Evolutionary conservation across 352 stramenopile species (phyloP), one percentile per base, ranked within the genome.

Genomic region (Sclerospora graminicola): DNA sequence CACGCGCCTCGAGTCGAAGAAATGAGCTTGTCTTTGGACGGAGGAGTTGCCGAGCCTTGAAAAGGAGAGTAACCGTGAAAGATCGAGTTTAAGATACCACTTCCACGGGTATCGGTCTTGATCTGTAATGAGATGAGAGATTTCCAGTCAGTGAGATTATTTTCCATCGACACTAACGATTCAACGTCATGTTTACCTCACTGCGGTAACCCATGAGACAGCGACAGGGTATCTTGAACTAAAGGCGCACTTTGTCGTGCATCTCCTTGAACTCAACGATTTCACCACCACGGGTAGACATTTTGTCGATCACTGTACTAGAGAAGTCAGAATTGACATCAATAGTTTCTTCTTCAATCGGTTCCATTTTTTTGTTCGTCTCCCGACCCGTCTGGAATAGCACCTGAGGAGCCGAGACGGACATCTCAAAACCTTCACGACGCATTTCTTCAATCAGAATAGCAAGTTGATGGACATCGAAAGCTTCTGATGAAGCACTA

Each of bases 371-470:
- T 41, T 89, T 62, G 31, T 90, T 94, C 32, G 88, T 95, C 24
- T 94, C 82, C 5, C 70, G 57, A 51, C 76, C 83, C 8, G 58
- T 84, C 46, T 88, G 84, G 47, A 96, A 97, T 11, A 99, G 66
- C 42, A 98, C 96, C 42, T 93, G 84, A 11, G 96, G 96, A 27
- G 95, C 95, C 15, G 90, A 98, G 35, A 99, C 94, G 31, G 89
- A 95, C 65, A 99, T 93, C 72, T 99, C 96, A 44, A 96, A 99
- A 8, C 96, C 96, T 65, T 99, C 95, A 31, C 96, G 83, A 45
- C 96, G 75, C 95, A 99, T 98, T 61, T 97, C 94, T 60, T 99
- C 96, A 28, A 99, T 97, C 33, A 99, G 66, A 57, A 99, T 98
- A 41, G 94, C 95, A 11, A 99, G 79, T 68, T 99, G 96, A 60